phyloP scores from a whole-genome alignment of 345 rosid genomes.

The Eucalyptus microcorys region DNA sequence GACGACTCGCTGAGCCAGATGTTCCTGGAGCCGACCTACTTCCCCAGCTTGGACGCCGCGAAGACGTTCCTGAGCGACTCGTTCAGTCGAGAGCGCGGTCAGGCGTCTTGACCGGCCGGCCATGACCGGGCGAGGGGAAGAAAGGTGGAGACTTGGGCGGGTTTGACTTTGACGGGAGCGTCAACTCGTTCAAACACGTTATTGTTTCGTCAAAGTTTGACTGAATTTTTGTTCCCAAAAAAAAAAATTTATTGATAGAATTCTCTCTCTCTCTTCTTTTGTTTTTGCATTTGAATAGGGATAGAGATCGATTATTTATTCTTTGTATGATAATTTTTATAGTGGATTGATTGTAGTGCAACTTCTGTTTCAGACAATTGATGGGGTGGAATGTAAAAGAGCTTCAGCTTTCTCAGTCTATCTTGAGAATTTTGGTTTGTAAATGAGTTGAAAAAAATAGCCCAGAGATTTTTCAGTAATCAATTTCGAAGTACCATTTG shows the following conservation, averaged over 20 bases:
- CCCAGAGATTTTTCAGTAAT: not conserved
- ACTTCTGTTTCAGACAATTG: not conserved
- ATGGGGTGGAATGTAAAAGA: not conserved
- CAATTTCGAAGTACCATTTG: not conserved
- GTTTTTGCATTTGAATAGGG: not conserved
- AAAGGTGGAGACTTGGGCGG: not conserved
- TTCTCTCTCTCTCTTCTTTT: not conserved
- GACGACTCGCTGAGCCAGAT: constrained; percentile 68
- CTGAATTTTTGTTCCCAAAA: not conserved
- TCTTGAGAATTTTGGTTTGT: not conserved
- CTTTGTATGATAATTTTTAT: not conserved
- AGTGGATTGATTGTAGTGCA: not conserved
- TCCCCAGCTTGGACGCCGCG: constrained; percentile 95
- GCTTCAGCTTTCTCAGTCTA: not conserved
- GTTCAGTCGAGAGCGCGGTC: constrained; percentile 9
- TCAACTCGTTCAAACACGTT: not conserved
- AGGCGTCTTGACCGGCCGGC: not conserved
- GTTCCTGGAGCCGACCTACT: constrained; percentile 86
- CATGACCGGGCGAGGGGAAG: not conserved
- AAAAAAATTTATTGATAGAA: not conserved
- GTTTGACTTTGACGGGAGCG: not conserved
- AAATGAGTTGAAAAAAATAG: not conserved
- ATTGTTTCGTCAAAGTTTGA: not conserved
- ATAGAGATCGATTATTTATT: not conserved
- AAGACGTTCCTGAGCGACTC: constrained; percentile 85